A percentile compares a stretch with the other conserved stretches of the same genome.
phyloP scores from a whole-genome alignment of 2,329 filamentous ascomycete species.

The Rhynchosporium agropyri region DNA sequence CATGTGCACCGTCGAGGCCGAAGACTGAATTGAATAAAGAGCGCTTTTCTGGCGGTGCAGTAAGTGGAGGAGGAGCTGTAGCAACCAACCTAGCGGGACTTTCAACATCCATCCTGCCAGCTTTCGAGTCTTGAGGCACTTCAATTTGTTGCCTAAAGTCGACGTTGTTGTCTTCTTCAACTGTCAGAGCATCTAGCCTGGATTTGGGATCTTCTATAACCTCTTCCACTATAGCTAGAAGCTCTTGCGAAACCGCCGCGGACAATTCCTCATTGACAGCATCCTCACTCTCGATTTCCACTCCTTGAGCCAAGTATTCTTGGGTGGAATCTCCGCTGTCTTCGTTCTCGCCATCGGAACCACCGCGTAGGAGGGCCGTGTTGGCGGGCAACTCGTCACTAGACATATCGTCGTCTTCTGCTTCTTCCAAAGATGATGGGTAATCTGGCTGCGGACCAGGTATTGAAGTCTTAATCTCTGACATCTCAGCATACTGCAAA shows the following conservation, averaged over 20 bases:
- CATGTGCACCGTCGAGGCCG: conserved; percentile 33
- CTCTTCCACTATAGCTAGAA: too few relatives aligned
- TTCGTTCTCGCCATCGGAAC: not conserved
- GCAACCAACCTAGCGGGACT: not conserved
- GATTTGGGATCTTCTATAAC: not conserved
- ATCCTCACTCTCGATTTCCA: not conserved
- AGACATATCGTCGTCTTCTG: conserved; percentile 5
- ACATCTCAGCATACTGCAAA: conserved; percentile 15
- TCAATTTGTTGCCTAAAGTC: not conserved
- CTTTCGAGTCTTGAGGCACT: not conserved
- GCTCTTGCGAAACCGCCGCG: not conserved
- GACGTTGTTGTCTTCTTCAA: not conserved
- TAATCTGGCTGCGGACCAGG: not conserved
- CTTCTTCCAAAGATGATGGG: conserved; percentile 6
- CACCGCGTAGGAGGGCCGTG: not conserved
- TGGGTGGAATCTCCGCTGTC: not conserved
- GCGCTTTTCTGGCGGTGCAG: not conserved
- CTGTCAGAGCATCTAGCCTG: not conserved
- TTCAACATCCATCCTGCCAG: not conserved
- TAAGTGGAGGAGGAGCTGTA: not conserved
- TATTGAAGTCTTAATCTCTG: conserved; percentile 18
- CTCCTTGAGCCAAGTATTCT: not conserved
- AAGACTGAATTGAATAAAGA: conserved; percentile 22
- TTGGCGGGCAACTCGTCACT: not conserved
- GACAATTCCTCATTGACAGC: not conserved